Conservation (phyloP, 345 rosid species). For the Acer saccharum region DNA sequence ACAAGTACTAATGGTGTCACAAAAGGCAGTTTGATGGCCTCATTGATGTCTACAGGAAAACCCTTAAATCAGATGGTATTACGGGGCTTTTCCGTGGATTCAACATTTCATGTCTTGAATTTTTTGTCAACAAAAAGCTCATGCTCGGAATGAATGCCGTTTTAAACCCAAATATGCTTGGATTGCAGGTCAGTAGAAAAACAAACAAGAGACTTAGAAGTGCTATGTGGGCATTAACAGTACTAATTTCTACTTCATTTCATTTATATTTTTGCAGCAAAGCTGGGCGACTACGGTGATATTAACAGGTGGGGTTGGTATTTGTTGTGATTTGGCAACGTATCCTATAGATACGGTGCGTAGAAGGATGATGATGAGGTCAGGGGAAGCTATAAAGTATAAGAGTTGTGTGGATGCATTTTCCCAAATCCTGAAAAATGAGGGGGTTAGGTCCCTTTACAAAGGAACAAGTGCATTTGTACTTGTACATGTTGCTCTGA, state of each 20-base stretch:
- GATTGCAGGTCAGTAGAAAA: constrained; percentile 12
- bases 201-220: too few species aligned
- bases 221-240: too few species aligned
- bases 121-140: too few species aligned
- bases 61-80: not conserved
- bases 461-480: not conserved
- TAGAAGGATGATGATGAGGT: constrained; percentile 42
- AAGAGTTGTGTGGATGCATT: constrained; percentile 36
- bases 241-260: too few species aligned
- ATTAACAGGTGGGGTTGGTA: too few species aligned
- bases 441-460: constrained; percentile 7
- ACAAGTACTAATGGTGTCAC: too few species aligned
- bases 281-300: not conserved
- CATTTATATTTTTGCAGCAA: constrained; percentile 18
- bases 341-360: constrained; percentile 34
- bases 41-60: not conserved
- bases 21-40: not conserved
- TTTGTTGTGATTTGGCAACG: constrained; percentile 24
- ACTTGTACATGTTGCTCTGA: too few species aligned
- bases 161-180: too few species aligned
- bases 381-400: constrained; percentile 40
- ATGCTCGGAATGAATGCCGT: too few species aligned
- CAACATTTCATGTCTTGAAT: too few species aligned
- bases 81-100: too few species aligned
- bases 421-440: constrained; percentile 7